Base-by-base conservation (phyloP, 768 basidiomycete genomes). In the Candolleomyces aberdarensis region DNA sequence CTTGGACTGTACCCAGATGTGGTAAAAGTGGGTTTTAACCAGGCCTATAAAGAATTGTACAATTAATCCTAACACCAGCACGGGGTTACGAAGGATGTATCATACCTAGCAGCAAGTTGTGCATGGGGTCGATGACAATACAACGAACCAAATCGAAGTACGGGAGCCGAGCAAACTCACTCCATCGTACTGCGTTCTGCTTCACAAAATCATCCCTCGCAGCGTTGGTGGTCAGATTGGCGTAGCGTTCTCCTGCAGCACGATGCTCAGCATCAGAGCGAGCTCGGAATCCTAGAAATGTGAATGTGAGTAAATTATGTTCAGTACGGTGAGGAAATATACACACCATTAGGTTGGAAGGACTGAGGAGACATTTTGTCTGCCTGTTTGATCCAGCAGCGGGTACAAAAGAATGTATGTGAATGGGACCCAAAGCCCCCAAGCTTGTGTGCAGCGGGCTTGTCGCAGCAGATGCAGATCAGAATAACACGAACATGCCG, bases 371-470 rank as follows among this genome's bases (percentile, higher is more conserved):
- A 63, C 0, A 66, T 62, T 57, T 74, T 75, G 4, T 65, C 48
- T 0, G 17, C 57, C 40, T 73, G 67, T 0, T 20, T 54, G 32
- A 77, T 71, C 73, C 74, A 75, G 62, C 76, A 76, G 3, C 58
- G 56, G 0, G 72, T 74, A 56, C 76, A 78, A 53, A 75, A 74
- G 39, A 67, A 69, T 2, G 61, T 72, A 47, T 76, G 76, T 0
- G 55, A 49, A 50, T 74, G 73, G 0, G 71, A 67, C 0, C 69
- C 72, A 56, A 66, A 63, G 7, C 65, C 65, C 3, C 62, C 65
- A n/a, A 66, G 22, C 46, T 77, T 78, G 55, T 74, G 72, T 0
- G 73, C 73, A 1, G 76, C 78, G 1, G 76, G 77, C 50, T 77
- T 75, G 55, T 77, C 72, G 47, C 77, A 79, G 6, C 72, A 63